Conservation (phyloP, 257 asterid genomes). For the Solanum corneliomulleri region DNA sequence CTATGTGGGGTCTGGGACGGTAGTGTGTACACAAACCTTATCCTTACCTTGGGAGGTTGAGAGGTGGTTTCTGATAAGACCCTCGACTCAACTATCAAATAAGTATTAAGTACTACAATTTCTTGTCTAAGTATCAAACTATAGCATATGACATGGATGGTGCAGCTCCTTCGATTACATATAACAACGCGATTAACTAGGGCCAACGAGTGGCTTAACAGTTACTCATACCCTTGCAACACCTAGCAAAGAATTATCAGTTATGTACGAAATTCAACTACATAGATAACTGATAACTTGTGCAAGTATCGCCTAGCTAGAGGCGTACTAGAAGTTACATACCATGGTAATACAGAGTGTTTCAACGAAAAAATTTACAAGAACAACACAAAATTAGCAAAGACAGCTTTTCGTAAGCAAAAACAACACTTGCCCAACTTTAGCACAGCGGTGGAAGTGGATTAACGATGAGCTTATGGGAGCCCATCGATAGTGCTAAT, state of each 20-base stretch:
- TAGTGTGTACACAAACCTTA: not conserved
- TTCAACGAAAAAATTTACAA: not conserved
- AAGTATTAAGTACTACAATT: not conserved
- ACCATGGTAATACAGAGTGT: not conserved
- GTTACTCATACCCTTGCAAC: not conserved
- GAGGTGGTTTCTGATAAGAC: not conserved
- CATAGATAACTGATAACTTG: not conserved
- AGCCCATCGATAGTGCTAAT: not conserved
- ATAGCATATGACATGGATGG: not conserved
- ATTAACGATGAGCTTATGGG: not conserved
- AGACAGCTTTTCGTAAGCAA: not conserved
- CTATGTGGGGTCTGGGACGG: not conserved
- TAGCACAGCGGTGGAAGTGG: not conserved
- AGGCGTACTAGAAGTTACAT: not conserved
- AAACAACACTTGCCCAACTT: not conserved
- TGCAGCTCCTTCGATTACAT: not conserved
- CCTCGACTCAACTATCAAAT: not conserved
- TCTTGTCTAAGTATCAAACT: not conserved
- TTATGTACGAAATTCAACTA: not conserved
- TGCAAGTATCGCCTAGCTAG: not conserved
- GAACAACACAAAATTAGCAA: not conserved
- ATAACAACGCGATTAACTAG: not conserved
- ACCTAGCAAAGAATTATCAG: not conserved
- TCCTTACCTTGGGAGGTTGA: not conserved
- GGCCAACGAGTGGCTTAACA: not conserved